Conservation (phyloP, 768 basidiomycete genomes). For the Polyporus arcularius region DNA sequence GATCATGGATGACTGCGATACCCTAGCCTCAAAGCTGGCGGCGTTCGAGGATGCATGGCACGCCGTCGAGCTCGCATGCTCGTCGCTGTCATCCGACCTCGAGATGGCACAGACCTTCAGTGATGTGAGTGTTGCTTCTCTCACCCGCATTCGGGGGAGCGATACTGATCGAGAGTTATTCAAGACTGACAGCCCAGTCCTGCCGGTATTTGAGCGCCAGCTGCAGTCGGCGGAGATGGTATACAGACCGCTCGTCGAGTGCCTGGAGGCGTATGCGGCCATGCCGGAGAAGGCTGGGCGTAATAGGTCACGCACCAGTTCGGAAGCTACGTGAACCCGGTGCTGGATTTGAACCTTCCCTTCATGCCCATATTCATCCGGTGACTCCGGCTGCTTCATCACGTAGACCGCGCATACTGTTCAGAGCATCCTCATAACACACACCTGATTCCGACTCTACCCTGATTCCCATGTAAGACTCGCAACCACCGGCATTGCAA, state of each 20-base stretch:
- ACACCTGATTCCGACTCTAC: no score
- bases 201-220: slow-evolving; percentile 19
- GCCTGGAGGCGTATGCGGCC: slow-evolving; percentile 22
- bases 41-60: slow-evolving; percentile 32
- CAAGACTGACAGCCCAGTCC: slow-evolving; percentile 8
- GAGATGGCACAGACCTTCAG: slow-evolving; percentile 23
- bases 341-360: no score
- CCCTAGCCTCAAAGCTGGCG: slow-evolving; percentile 22
- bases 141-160: not conserved
- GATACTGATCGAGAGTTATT: not conserved
- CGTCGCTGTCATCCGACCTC: slow-evolving; percentile 21
- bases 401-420: no score
- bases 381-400: no score
- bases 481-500: no score
- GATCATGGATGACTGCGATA: slow-evolving; percentile 16
- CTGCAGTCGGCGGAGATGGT: slow-evolving; percentile 19
- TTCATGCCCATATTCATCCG: no score
- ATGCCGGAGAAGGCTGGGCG: no score
- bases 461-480: no score
- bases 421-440: no score
- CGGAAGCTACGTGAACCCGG: no score
- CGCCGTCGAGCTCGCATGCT: slow-evolving; percentile 23
- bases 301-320: no score
- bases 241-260: slow-evolving; percentile 28
- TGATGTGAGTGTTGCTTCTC: slow-evolving; percentile 9